Base-by-base conservation (phyloP, 768 basidiomycete species). In the Amanita pallidorosea region DNA sequence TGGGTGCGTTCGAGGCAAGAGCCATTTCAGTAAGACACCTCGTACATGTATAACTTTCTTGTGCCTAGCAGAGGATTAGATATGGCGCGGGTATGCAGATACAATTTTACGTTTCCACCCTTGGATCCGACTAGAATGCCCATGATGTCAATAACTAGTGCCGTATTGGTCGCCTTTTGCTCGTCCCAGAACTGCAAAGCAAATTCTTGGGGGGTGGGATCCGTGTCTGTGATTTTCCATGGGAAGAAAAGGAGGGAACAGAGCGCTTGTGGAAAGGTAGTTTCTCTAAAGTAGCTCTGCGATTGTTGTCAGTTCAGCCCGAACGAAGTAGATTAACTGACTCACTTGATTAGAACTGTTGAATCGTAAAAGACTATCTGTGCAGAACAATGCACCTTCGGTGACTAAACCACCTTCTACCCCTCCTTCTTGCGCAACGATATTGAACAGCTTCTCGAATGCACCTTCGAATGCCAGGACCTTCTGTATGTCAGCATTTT, bases 261-360 rank as follows among this genome's bases (percentile, higher is more conserved):
- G 53, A 93, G 58, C 50, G 84, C 58, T 53, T 85, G 65, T 56
- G 84, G 75, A 57, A 94, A 69, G 54, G 85, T 64, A 1, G 91
- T 88, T 69, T 94, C 93, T 44, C 89, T 84, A 70, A 99, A 96
- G 71, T 96, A 98, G 62, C 92, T 96, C 92, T 99, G 59, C 9
- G 35, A 37, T 22, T 36, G 40, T 22, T 47, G 36, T 37, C 45
- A 59, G 53, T 64, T 42, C 12, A 38, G 35, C 37, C n/a, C 33
- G 33, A n/a, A 9, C 9, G 13, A 41, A n/a, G 20, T 11, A 25
- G 20, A n/a, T 37, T 23, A 27, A 49, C 46, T 33, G 23, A 49
- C 63, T 68, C 60, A 90, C 94, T 74, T 95, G 94, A 64, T 98
- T 99, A 8, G 92, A 94, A 22, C 82, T 79, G 65, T 99, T 98